A percentile compares a stretch with the other conserved stretches of the same genome.
phyloP scores from a whole-genome alignment of 2,329 filamentous ascomycete species.

The Cyphellophora europaea region DNA sequence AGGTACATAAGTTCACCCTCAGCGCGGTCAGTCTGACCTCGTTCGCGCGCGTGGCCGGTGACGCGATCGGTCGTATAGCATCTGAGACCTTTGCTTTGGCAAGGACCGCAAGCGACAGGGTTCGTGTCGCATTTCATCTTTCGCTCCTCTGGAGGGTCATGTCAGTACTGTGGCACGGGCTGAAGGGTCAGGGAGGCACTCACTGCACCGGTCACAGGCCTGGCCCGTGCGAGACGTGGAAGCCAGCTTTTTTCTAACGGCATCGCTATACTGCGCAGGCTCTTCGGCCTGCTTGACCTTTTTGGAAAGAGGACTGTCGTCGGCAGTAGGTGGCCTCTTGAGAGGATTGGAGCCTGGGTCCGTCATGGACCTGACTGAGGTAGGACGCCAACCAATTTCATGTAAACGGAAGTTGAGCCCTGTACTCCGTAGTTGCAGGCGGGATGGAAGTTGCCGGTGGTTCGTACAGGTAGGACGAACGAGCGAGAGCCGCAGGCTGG shows the following conservation, averaged over 20 bases:
- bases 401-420: too few species aligned
- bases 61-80: constrained; percentile 83
- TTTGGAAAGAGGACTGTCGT: constrained; percentile 14
- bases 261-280: constrained; percentile 30
- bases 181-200: constrained; percentile 22
- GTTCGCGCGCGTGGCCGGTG: constrained; percentile 67
- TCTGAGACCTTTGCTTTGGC: constrained; percentile 63
- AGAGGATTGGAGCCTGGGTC: too few species aligned
- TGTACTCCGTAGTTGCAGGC: too few species aligned
- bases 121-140: constrained; percentile 83
- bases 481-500: too few species aligned
- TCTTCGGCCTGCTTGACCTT: constrained; percentile 17
- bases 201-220: constrained; percentile 83
- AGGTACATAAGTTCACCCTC: constrained; percentile 64
- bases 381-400: too few species aligned
- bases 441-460: too few species aligned
- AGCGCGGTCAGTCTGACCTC: constrained; percentile 69
- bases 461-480: too few species aligned
- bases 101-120: constrained; percentile 73
- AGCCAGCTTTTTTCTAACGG: constrained; percentile 43
- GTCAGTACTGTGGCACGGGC: constrained; percentile 2
- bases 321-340: too few species aligned
- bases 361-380: too few species aligned
- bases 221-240: constrained; percentile 60
- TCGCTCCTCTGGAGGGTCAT: constrained; percentile 48